Conservation (phyloP, 441 rosid species). For the Adansonia madagascariensis region DNA sequence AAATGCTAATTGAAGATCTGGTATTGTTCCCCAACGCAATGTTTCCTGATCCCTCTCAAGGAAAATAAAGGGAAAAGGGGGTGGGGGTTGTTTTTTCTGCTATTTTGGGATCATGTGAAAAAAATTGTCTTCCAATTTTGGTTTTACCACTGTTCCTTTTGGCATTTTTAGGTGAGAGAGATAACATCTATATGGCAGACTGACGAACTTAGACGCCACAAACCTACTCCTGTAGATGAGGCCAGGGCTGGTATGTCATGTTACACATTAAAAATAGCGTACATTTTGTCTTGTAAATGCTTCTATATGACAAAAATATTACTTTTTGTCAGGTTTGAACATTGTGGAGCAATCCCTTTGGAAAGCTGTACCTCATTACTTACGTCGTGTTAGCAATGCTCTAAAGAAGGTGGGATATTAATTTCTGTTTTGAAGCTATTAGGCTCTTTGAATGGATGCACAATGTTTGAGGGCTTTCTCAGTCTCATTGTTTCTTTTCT, state of each 20-base stretch:
- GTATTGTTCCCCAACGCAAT: constrained; percentile 44
- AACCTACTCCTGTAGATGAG: constrained; percentile 95
- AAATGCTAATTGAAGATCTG: constrained; percentile 92
- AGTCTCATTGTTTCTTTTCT: constrained; percentile 20
- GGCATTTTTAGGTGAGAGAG: constrained; percentile 76
- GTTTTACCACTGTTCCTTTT: constrained; percentile 21
- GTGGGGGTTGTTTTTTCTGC: neutral
- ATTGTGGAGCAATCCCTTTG: constrained; percentile 97
- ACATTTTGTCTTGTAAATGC: constrained; percentile 7
- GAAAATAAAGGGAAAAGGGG: constrained; percentile 4
- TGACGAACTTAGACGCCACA: constrained; percentile 96
- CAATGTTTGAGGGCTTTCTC: constrained; percentile 14
- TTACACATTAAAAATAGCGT: constrained; percentile 16
- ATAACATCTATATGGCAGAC: constrained; percentile 96
- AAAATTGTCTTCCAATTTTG: neutral
- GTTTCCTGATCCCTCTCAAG: constrained; percentile 24
- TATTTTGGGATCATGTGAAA: constrained; percentile 5
- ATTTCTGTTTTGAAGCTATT: constrained; percentile 29
- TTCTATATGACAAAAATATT: constrained; percentile 14
- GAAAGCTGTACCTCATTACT: constrained; percentile 94
- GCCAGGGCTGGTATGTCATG: constrained; percentile 76
- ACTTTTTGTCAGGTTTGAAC: constrained; percentile 65
- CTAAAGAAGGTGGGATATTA: constrained; percentile 70
- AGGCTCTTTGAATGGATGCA: constrained; percentile 13
- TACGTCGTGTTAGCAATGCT: constrained; percentile 94